Base-by-base conservation (phyloP, 139 green algal species). In the Picochlorum sp. region DNA sequence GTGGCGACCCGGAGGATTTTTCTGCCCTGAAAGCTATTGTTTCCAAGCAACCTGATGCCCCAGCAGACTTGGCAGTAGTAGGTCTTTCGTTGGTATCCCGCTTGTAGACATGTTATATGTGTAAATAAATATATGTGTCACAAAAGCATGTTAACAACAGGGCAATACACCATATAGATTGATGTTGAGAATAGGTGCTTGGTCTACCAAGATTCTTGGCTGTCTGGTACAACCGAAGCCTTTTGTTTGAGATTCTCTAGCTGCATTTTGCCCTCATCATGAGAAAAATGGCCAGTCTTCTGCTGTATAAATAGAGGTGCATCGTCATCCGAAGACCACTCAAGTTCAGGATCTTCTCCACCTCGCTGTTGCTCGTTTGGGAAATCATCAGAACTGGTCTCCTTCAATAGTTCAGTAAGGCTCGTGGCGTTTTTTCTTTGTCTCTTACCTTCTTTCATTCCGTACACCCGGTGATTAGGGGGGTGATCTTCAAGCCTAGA, bases 1-100 rank as follows among this genome's bases (percentile, higher is more conserved):
- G 79, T 5, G 81, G 81, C 25, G 61, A 18, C 8, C 31, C 30
- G 7, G 87, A 96, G 9, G 84, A 95, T 52, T 78, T 80, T 43
- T 76, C 71, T 14, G 75, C 75, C 3, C 67, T 95, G 26, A 85
- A 85, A 50, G 67, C 73, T 55, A 33, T 84, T 49, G 78, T 70
- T 26, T 30, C 61, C 44, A 24, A 55, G 12, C 63, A 67, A 51
- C 62, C 76, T 4, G 8, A 50, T 2, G 71, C 65, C 4, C 72
- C 79, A 14, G 55, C 72, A 16, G 50, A 59, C 33, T 28, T 66
- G 7, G 64, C 57, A 2, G 52, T 40, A 5, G 49, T 64, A 54
- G 75, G 64, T 1, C 39, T 76, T 16, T 58, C 35, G 12, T 72
- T 85, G 68, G 69, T 63, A 7, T 44, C 59, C 36, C 72, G 66